These are phyloP conservation scores for Kwoniella dendrophila DNA, from an alignment of 768 basidiomycete genomes.

Conservation along the genomic window DNA sequence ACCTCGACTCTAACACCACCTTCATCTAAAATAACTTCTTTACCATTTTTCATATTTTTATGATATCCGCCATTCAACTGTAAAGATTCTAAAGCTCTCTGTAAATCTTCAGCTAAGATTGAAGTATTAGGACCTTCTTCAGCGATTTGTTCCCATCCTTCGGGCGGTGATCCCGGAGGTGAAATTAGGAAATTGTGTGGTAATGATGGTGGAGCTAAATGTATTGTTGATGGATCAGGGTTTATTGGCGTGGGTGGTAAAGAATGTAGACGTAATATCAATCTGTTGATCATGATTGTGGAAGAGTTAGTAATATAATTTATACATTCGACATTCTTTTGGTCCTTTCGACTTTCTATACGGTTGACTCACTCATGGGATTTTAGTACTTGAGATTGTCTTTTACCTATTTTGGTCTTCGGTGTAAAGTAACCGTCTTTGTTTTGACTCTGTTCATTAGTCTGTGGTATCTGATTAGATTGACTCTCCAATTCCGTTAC, in stretches of 20 bases:
- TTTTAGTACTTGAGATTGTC: conserved; percentile 59
- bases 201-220: conserved; percentile 73
- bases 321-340: too few species aligned
- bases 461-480: neutral
- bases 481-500: neutral
- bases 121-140: conserved; percentile 86
- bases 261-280: conserved; percentile 55
- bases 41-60: conserved; percentile 27
- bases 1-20: conserved; percentile 43
- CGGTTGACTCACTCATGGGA: conserved; percentile 15
- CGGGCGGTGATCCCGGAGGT: conserved; percentile 94
- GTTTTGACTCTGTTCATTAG: neutral
- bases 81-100: conserved; percentile 72
- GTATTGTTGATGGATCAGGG: conserved; percentile 55
- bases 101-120: conserved; percentile 85
- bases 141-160: conserved; percentile 88
- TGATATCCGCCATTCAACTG: conserved; percentile 57
- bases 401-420: conserved; percentile 55
- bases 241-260: conserved; percentile 46
- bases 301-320: neutral
- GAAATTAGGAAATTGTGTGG: conserved; percentile 98
- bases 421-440: conserved; percentile 54
- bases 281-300: conserved; percentile 23
- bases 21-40: conserved; percentile 46
- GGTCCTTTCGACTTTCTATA: neutral